Base-by-base conservation (phyloP, 805 yeast genomes). In the Starmerella cellae region DNA sequence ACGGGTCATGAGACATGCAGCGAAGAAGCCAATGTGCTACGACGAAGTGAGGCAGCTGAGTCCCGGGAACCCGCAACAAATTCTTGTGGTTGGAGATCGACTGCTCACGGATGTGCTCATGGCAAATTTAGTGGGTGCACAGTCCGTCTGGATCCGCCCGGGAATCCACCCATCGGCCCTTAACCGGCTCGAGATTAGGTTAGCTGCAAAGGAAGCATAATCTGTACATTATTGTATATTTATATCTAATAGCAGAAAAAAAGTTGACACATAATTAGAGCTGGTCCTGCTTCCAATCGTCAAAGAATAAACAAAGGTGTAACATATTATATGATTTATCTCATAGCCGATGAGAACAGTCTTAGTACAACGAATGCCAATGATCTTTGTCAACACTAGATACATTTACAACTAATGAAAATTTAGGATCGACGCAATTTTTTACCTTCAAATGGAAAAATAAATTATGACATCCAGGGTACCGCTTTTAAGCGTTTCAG, bases 101-200 rank as follows among this genome's bases (percentile, higher is more conserved):
- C 67, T 91, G 21, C 76, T 85, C 61, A 91, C 98, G 0, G 98
- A 91, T 59, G 72, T 91, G 42, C 62, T 87, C 40, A 82, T 91
- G 94, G 95, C 96, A 17, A 88, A 91, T 54, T 67, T 77, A 68
- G 84, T 88, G 94, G 94, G 94, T 0, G 67, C 91, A 0, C 73
- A 75, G 60, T 82, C 88, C 0, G 68, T 84, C 3, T 91, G 97
- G 95, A 56, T 91, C 1, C 65, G 71, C 39, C 76, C 76, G 20
- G 97, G 97, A 3, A 94, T 85, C 4, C 55, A 54, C 32, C 56
- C 56, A 0, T 32, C 40, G 10, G n/a, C 30, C 28, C 31, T 49
- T 13, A 54, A 54, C 27, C 31, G 36, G n/a, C 14, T 42, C 10
- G 57, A 54, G 16, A 44, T 42, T 13, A 8, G 28, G 28, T n/a